A percentile compares a stretch with the other conserved stretches of the same genome.
These are phyloP conservation scores for Aspergillus aculeatus DNA, from an alignment of 2,329 filamentous ascomycete species.

Conservation along the genomic window DNA sequence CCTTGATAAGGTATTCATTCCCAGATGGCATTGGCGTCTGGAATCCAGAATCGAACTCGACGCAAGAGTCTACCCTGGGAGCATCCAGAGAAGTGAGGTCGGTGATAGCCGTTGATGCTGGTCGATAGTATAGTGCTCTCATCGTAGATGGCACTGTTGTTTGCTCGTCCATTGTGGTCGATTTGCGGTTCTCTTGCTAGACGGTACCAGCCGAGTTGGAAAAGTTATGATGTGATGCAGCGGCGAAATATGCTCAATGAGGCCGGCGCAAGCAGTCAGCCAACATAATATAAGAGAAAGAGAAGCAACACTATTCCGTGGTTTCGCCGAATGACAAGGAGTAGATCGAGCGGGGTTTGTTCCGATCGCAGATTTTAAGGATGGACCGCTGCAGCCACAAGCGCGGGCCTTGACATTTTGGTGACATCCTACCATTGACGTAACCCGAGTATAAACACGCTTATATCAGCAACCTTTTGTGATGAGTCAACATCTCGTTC, in stretches of 20 bases:
- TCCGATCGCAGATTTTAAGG: neutral
- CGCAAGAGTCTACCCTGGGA: conserved; percentile 24
- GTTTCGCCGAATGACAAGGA: neutral
- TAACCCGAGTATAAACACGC: conserved; percentile 8
- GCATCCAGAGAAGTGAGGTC: conserved; percentile 8
- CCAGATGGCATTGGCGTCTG: conserved; percentile 37
- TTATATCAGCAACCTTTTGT: conserved; percentile 17
- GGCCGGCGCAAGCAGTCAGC: neutral
- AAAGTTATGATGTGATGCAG: neutral
- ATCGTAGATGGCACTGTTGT: conserved; percentile 38
- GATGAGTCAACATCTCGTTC: neutral
- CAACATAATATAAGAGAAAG: neutral
- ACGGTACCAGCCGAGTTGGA: conserved; percentile 1
- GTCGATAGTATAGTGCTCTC: conserved; percentile 40
- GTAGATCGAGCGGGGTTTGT: neutral
- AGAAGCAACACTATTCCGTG: neutral
- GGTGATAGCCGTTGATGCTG: conserved; percentile 19
- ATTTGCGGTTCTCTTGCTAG: conserved; percentile 23
- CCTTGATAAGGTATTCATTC: conserved; percentile 43
- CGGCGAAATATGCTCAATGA: neutral
- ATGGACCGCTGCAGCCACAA: conserved; percentile 1
- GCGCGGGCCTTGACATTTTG: neutral
- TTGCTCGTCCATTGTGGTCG: conserved; percentile 36
- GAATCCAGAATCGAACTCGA: conserved; percentile 36
- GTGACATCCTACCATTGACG: conserved; percentile 17